Evolutionary conservation across 768 basidiomycete species (phyloP), one percentile per base, ranked within the genome.

Genomic region (Scleroderma bovista): DNA sequence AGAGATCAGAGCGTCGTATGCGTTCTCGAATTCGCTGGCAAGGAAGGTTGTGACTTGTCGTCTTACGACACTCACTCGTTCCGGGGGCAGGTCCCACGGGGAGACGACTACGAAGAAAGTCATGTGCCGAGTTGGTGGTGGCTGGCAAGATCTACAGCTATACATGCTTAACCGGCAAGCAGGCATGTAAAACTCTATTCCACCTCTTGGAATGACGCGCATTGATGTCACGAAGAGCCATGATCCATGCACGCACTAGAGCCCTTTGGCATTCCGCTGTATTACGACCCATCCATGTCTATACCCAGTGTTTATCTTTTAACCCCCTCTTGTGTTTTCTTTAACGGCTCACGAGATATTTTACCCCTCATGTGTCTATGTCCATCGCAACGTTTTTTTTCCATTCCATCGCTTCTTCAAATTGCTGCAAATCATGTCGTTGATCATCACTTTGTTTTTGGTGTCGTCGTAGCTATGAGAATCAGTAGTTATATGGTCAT

Each of bases 81-180:
- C 77, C 11, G 75, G 75, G 20, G 74, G 73, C 61, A 72, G 66
- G 19, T 61, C 67, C 32, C 65, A 73, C 44, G 72, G 74, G 49
- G 60, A 68, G 56, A 48, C 53, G 45, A 71, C 69, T 42, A 76
- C 70, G 56, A 73, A 86, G 79, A 93, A 91, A 68, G 91, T 93
- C 26, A 87, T 94, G 85, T 90, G 86, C 69, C 83, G 91, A 52
- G 86, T 93, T 53, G 91, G 91, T 41, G 89, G 88, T 67, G 88
- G 86, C 36, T 89, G 86, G 87, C 88, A 88, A 59, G 86, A 88
- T 70, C 71, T 90, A 52, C 80, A 79, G 58, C 66, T 86, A 51
- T 90, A 88, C 61, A 80, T 89, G 60, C 68, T 86, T 48, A 88
- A 84, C 63, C 84, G 86, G 55, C 84, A 86, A 63, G 80, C 83